phyloP scores from a whole-genome alignment of 1,284 basidiomycete species.

The Phenoliferia sp. region DNA sequence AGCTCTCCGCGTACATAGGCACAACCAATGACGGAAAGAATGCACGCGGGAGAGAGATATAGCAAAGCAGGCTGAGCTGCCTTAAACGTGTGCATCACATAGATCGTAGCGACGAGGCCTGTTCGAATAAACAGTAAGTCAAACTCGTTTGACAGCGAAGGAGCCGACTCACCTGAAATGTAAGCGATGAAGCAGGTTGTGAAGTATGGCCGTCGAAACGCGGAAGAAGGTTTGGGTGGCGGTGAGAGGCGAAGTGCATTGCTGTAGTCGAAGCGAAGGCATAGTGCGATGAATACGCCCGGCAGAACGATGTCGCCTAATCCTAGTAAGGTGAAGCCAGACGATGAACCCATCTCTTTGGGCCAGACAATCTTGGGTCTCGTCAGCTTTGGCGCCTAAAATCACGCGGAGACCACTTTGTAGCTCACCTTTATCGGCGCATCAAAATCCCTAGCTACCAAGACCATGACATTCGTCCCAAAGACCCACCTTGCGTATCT shows the following conservation, averaged over 20 bases:
- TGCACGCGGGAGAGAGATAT: constrained; percentile 66
- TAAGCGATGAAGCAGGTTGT: constrained; percentile 66
- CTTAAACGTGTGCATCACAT: constrained; percentile 75
- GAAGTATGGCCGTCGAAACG: constrained; percentile 75
- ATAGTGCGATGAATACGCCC: constrained; percentile 73
- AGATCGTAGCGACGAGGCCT: constrained; percentile 68
- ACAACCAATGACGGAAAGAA: constrained; percentile 56
- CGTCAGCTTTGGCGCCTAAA: no score
- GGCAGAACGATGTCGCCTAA: constrained; percentile 75
- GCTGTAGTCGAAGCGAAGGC: constrained; percentile 75
- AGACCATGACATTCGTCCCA: constrained; percentile 60
- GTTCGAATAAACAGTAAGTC: not conserved
- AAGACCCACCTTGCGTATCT: constrained; percentile 17
- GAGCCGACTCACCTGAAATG: constrained; percentile 53
- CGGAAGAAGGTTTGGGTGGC: constrained; percentile 28
- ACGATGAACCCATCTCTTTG: constrained; percentile 44
- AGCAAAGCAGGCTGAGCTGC: constrained; percentile 87
- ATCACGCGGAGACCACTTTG: no score
- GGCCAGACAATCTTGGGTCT: constrained; percentile 83
- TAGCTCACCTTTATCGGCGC: no score
- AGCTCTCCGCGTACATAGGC: constrained; percentile 37
- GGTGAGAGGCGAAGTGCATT: constrained; percentile 44
- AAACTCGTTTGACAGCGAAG: not conserved
- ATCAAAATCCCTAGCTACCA: constrained; percentile 85
- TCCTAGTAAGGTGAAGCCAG: constrained; percentile 84